Evolutionary conservation across 495 filamentous ascomycete genomes (phyloP).

Genomic region (Neurospora intermedia): DNA sequence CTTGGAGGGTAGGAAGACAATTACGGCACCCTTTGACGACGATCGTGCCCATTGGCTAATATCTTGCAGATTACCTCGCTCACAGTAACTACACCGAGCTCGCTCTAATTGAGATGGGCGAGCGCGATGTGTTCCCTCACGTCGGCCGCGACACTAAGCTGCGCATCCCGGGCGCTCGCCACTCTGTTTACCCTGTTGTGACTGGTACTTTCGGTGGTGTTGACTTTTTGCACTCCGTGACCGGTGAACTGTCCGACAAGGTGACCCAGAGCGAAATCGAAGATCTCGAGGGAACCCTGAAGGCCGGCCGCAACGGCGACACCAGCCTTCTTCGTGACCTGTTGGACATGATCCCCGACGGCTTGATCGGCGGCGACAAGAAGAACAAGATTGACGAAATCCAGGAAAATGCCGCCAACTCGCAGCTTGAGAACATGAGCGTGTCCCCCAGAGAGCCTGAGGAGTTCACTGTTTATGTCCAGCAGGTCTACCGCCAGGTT

Average conservation of each 20-base stretch:
- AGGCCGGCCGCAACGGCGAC: conserved; percentile 42
- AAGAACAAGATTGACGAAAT: conserved; percentile 56
- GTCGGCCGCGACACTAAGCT: conserved; percentile 63
- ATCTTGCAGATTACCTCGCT: conserved; percentile 59
- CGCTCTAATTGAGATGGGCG: conserved; percentile 73
- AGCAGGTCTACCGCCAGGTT: conserved; percentile 59
- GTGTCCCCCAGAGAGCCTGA: conserved; percentile 66
- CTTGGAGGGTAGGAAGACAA: conserved; percentile 49
- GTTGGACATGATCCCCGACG: conserved; percentile 64
- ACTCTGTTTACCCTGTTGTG: conserved; percentile 62
- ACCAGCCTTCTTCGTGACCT: conserved; percentile 64
- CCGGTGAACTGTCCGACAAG: conserved; percentile 83
- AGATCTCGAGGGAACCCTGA: conserved; percentile 66
- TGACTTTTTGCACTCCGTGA: conserved; percentile 75
- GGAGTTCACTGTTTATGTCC: conserved; percentile 57
- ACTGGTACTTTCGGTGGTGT: conserved; percentile 91
- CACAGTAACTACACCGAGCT: conserved; percentile 88
- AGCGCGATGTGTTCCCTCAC: conserved; percentile 70
- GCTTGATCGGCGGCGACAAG: conserved; percentile 60
- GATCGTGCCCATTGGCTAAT: conserved; percentile 1
- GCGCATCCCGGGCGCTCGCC: conserved; percentile 49
- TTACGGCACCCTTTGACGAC: neutral
- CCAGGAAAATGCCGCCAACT: conserved; percentile 54
- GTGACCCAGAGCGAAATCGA: conserved; percentile 77
- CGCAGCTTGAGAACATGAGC: conserved; percentile 51